A percentile compares a stretch with the other conserved stretches of the same genome.
These are phyloP conservation scores for Phytophthora sp. DNA, from an alignment of 352 stramenopile genomes.

Conservation along the genomic window DNA sequence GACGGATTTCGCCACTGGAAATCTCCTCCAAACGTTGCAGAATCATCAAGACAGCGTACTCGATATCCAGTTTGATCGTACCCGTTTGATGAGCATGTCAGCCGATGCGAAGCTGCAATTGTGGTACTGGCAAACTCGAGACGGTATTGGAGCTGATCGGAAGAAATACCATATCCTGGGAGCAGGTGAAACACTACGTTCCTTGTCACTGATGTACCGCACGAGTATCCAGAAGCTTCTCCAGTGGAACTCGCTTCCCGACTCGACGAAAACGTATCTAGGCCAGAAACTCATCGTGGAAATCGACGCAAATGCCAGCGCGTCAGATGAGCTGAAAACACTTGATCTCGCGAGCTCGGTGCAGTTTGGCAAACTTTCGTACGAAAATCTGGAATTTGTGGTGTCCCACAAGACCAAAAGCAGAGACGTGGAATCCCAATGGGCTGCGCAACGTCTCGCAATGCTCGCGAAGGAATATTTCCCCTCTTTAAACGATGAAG, in stretches of 20 bases:
- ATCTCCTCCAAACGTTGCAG: constrained; percentile 69
- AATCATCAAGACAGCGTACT: constrained; percentile 54
- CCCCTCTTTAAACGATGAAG: constrained; percentile 45
- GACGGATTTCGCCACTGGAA: constrained; percentile 74
- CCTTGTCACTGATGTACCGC: constrained; percentile 80
- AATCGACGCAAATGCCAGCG: constrained; percentile 43
- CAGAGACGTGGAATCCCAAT: constrained; percentile 63
- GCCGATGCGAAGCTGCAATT: constrained; percentile 58
- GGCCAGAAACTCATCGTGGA: constrained; percentile 80
- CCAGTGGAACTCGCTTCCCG: constrained; percentile 69
- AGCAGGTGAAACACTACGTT: constrained; percentile 69
- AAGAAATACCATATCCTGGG: constrained; percentile 83
- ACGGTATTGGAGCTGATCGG: constrained; percentile 44
- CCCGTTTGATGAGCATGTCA: constrained; percentile 69
- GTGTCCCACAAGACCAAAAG: constrained; percentile 59
- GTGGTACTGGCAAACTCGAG: constrained; percentile 73
- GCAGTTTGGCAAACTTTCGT: constrained; percentile 63
- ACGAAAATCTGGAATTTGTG: constrained; percentile 74
- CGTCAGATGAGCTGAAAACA: constrained; percentile 63
- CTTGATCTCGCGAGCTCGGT: constrained; percentile 57
- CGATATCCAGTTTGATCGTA: constrained; percentile 80
- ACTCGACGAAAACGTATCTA: constrained; percentile 76
- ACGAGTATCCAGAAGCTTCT: constrained; percentile 73
- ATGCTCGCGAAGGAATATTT: constrained; percentile 78
- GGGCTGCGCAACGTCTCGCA: constrained; percentile 55